Conservation (phyloP, 2,329 filamentous ascomycete species). For the Immersiporthe knoxdaviesiana region DNA sequence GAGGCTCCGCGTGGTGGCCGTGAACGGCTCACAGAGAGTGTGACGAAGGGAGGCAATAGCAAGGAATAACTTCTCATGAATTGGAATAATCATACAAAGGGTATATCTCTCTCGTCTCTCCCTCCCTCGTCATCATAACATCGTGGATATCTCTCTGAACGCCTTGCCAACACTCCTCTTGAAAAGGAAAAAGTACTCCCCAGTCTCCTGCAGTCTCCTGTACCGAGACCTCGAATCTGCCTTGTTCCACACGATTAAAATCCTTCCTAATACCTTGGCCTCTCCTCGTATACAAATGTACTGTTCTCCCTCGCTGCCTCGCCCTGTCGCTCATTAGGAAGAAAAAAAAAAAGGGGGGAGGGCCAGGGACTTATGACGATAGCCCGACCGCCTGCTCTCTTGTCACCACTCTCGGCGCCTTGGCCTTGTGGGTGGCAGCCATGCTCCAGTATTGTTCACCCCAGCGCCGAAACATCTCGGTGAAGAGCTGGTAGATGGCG, state of each 20-base stretch:
- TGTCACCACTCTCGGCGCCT: no score
- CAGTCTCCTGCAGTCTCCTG: no score
- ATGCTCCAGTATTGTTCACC: constrained; percentile 22
- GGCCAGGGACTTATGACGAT: no score
- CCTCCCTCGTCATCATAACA: neutral
- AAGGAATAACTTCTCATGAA: neutral
- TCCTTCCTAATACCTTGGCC: neutral
- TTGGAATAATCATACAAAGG: neutral
- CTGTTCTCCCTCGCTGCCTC: neutral
- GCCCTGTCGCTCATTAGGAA: no score
- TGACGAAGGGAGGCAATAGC: neutral
- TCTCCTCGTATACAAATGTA: neutral
- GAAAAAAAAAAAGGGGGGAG: no score
- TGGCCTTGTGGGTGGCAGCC: neutral
- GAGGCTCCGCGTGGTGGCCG: neutral
- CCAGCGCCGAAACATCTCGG: constrained; percentile 26
- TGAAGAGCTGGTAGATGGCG: constrained; percentile 21
- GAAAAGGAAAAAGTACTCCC: no score
- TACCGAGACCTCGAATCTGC: neutral
- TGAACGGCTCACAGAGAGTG: neutral
- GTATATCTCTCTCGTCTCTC: neutral
- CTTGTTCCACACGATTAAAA: neutral
- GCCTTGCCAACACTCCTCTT: no score
- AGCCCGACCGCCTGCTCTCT: neutral
- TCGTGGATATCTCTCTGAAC: neutral